Evolutionary conservation across 2,329 filamentous ascomycete genomes (phyloP).

Genomic region (Triangularia setosa): DNA sequence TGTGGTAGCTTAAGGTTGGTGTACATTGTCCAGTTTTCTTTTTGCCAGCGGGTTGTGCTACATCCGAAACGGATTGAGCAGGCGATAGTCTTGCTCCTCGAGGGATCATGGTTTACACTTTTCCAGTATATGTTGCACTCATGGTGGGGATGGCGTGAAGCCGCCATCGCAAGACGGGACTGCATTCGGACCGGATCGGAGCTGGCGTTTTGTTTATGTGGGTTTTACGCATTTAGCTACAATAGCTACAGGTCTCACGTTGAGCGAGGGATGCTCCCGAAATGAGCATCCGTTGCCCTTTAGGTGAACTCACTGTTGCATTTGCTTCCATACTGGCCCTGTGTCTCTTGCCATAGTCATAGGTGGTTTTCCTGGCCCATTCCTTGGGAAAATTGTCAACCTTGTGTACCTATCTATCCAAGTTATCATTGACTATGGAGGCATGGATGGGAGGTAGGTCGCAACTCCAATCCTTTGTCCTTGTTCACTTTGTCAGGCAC

Average conservation of each 20-base stretch:
- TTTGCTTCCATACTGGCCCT: too few species aligned
- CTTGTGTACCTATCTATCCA: too few species aligned
- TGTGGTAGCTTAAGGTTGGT: conserved; percentile 14
- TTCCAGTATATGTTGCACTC: not conserved
- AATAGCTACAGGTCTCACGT: not conserved
- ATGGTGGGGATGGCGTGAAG: not conserved
- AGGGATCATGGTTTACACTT: not conserved
- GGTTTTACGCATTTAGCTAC: not conserved
- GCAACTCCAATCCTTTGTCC: too few species aligned
- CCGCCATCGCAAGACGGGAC: not conserved
- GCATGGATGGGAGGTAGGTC: too few species aligned
- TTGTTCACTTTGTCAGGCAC: too few species aligned
- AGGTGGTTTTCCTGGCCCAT: too few species aligned
- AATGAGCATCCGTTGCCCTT: not conserved
- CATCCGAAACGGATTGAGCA: not conserved
- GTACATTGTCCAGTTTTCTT: not conserved
- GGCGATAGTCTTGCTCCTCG: not conserved
- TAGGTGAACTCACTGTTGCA: not conserved
- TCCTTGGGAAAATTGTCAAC: too few species aligned
- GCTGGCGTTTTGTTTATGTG: not conserved
- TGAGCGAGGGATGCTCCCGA: not conserved
- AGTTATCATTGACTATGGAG: too few species aligned
- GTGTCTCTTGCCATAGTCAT: not conserved
- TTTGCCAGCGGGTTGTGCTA: not conserved
- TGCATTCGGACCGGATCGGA: not conserved